Evolutionary conservation across 75 land plant species (phyloP).

Genomic region (Larix kaempferi): DNA sequence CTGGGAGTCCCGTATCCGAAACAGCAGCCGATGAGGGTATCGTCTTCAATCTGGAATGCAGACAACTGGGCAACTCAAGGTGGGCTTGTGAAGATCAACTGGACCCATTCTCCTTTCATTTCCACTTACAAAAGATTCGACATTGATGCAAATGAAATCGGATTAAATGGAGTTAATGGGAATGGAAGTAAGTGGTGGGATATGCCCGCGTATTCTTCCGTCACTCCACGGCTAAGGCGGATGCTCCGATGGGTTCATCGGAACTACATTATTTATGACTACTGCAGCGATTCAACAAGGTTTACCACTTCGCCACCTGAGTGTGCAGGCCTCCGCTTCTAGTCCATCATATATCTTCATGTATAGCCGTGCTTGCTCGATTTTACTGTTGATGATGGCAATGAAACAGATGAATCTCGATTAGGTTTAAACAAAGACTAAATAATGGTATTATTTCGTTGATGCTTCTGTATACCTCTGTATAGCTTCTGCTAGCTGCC

Average conservation of each 20-base stretch:
- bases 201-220: not conserved
- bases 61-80: constrained; percentile 34
- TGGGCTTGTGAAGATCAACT: constrained; percentile 18
- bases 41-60: constrained; percentile 22
- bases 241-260: constrained; percentile 63
- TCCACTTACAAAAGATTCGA: not conserved
- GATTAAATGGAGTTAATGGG: no score
- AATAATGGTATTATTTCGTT: no score
- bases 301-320: constrained; percentile 60
- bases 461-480: no score
- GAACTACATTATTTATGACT: constrained; percentile 59
- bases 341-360: no score
- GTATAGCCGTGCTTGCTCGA: no score
- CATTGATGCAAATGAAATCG: no score
- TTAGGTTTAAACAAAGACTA: no score
- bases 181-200: no score
- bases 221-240: constrained; percentile 32
- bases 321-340: constrained; percentile 21
- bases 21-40: not conserved
- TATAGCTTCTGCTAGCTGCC: no score
- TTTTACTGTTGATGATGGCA: no score
- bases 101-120: constrained; percentile 24
- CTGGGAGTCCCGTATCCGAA: not conserved
- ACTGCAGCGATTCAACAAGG: constrained; percentile 55
- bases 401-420: no score